Base-by-base conservation (phyloP, 2,329 filamentous ascomycete genomes). In the Biscogniauxia mediterranea region DNA sequence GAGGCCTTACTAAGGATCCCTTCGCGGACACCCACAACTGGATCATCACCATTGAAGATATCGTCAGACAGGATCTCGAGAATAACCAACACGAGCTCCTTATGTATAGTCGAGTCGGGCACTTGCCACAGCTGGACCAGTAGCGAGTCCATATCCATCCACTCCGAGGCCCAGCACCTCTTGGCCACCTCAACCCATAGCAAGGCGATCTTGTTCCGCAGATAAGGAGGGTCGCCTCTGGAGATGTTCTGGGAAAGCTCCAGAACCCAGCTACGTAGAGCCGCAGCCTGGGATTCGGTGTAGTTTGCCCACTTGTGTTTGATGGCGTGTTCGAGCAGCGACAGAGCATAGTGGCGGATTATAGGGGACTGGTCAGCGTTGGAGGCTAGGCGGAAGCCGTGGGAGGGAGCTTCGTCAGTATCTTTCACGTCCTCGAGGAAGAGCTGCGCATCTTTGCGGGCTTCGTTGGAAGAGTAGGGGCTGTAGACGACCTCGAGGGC, bases 161-260 rank as follows among this genome's bases (percentile, higher is more conserved):
- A 99, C 64, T 95, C 90, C 32, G 86, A 83, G n/a, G 85, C 92
- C 95, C 95, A 99, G 73, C 87, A 91, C 70, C 94, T 86, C 80
- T 98, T 98, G 50, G 93, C 93, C 57, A 97, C 83, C 76, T 98
- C 95, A 7, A 93, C 91, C 95, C 95, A 99, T 64, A 99, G 79
- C 77, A 96, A 90, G 26, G 92, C 92, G 38, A 95, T 89, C 79
- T 99, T 99, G 81, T 96, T 98, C 68, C 94, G 85, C 66, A 97
- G 80, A 74, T 93, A 99, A 32, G 84, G 76, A 2, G 92, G 91
- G 73, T 98, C 94, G 20, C 87, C 83, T 53, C 84, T 83, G 5
- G 85, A 82, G 52, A 96, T 81, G 63, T 84, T 83, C 70, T 90
- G 86, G 13, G 92, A 91, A 13, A 99, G 87, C 73, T 89, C 83